Conservation (phyloP, 1,139 yeast species). For the Kurtzmaniella quercitrusa region DNA sequence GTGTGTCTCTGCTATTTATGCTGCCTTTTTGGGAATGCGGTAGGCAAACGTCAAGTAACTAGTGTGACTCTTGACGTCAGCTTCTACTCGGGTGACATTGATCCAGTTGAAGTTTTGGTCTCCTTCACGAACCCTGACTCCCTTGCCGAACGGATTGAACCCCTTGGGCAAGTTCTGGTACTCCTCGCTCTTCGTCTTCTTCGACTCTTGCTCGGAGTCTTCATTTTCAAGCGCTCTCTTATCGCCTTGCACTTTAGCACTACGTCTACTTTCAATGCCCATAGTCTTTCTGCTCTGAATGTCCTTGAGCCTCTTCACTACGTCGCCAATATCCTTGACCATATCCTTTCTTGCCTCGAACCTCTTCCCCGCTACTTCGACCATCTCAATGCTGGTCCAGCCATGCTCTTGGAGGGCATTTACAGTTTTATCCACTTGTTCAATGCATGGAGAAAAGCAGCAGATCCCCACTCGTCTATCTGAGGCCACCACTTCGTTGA, state of each 20-base stretch:
- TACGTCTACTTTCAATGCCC: constrained; percentile 65
- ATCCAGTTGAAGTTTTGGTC: constrained; percentile 77
- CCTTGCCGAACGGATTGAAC: constrained; percentile 90
- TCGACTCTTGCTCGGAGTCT: constrained; percentile 8
- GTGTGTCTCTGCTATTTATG: too few species aligned
- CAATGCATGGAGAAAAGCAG: constrained; percentile 97
- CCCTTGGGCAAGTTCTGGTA: constrained; percentile 46
- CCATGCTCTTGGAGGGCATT: constrained; percentile 69
- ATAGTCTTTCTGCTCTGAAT: constrained; percentile 69
- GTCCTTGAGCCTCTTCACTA: constrained; percentile 73
- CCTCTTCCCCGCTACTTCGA: constrained; percentile 78
- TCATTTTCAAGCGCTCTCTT: constrained; percentile 10
- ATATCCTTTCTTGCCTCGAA: constrained; percentile 92
- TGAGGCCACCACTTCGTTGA: constrained; percentile 55
- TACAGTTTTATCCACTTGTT: constrained; percentile 87
- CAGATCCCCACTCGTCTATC: constrained; percentile 64
- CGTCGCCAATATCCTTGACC: constrained; percentile 79
- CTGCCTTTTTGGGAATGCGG: constrained; percentile 20
- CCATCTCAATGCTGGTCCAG: constrained; percentile 91
- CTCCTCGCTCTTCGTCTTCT: constrained; percentile 8
- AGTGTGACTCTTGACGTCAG: constrained; percentile 89
- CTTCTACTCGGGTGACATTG: constrained; percentile 74
- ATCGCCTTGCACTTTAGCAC: constrained; percentile 19
- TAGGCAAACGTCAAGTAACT: constrained; percentile 90
- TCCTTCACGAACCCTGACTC: constrained; percentile 78